Conservation (phyloP, 306 rosid species). For the Ammopiptanthus mongolicus region DNA sequence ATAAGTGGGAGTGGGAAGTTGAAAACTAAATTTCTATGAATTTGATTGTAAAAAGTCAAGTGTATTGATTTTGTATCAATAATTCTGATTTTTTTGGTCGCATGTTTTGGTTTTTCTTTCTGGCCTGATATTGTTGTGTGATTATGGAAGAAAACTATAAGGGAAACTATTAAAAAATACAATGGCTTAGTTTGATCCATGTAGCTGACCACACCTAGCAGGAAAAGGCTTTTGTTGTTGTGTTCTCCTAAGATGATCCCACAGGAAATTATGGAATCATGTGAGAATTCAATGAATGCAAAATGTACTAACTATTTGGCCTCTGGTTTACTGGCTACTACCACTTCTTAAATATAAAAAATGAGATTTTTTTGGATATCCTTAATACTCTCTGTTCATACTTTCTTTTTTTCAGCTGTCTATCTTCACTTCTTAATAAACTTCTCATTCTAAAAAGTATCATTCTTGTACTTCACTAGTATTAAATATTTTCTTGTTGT, state of each 20-base stretch:
- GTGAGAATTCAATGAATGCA: neutral
- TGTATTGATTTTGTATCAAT: neutral
- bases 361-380: neutral
- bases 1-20: neutral
- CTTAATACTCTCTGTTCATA: neutral
- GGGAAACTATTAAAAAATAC: neutral
- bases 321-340: neutral
- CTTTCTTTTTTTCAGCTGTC: neutral
- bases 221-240: neutral
- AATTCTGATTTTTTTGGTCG: neutral
- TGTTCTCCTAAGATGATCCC: neutral
- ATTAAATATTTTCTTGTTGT: neutral
- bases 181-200: neutral
- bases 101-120: neutral
- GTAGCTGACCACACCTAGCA: neutral
- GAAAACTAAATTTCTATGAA: neutral
- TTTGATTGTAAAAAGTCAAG: neutral
- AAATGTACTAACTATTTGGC: neutral
- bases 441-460: neutral
- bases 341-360: neutral
- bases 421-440: neutral
- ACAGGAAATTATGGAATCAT: neutral
- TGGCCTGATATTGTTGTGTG: neutral
- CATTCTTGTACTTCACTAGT: neutral
- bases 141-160: neutral